phyloP scores from a whole-genome alignment of 208 protist genomes.

The Trypanosoma scelopori region DNA sequence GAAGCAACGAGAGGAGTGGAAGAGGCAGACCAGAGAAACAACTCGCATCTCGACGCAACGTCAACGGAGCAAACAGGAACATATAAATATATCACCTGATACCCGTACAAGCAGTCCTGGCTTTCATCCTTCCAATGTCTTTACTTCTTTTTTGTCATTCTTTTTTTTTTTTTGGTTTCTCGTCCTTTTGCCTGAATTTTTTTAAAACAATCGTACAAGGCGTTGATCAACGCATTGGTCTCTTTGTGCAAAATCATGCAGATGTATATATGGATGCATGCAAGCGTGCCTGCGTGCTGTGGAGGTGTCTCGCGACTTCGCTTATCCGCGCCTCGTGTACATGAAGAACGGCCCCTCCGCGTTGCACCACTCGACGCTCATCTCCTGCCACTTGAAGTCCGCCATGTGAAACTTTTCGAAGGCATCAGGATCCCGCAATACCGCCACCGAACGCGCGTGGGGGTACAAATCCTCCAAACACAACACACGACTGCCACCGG shows the following conservation, averaged over 20 bases:
- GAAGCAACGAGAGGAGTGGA: too few species aligned
- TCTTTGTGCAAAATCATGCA: neutral
- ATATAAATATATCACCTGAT: too few species aligned
- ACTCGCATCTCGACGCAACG: too few species aligned
- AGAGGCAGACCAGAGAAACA: too few species aligned
- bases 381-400: constrained; percentile 73
- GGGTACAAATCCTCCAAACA: constrained; percentile 82
- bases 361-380: constrained; percentile 75
- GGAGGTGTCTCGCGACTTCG: too few species aligned
- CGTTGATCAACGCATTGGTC: constrained; percentile 23
- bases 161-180: neutral
- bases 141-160: neutral
- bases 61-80: too few species aligned
- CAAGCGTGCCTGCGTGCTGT: too few species aligned
- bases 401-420: constrained; percentile 71
- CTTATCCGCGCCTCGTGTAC: constrained; percentile 35
- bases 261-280: too few species aligned
- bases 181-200: too few species aligned
- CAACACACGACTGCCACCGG: constrained; percentile 63
- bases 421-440: constrained; percentile 67
- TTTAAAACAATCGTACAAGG: constrained; percentile 10
- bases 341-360: constrained; percentile 55
- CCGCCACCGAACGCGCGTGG: constrained; percentile 56
- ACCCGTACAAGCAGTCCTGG: too few species aligned
- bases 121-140: too few species aligned